A percentile compares a stretch with the other conserved stretches of the same genome.
Evolutionary conservation across 148 eudicot genomes (phyloP).

Genomic region (Vaccinium corymbosum): DNA sequence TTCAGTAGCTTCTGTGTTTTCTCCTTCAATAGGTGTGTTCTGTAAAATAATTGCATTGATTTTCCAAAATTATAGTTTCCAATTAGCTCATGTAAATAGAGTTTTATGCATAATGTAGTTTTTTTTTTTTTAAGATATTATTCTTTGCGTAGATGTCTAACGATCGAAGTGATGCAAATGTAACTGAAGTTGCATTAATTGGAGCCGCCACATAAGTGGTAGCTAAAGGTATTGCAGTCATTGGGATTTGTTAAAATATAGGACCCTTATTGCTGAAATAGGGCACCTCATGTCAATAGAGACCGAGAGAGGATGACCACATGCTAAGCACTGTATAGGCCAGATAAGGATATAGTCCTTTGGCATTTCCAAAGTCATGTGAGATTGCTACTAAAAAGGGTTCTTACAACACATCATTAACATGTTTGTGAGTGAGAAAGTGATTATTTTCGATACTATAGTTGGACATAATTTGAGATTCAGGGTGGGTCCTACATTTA

Average conservation of each 20-base stretch:
- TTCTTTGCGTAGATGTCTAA: background rate
- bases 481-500: background rate
- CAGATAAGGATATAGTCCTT: background rate
- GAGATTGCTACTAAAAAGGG: background rate
- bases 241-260: background rate
- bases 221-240: background rate
- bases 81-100: background rate
- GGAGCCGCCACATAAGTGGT: background rate
- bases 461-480: background rate
- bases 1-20: background rate
- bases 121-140: background rate
- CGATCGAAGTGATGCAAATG: background rate
- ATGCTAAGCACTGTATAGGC: background rate
- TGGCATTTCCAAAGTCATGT: background rate
- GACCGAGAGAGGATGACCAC: background rate
- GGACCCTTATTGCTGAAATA: background rate
- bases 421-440: background rate
- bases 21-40: background rate
- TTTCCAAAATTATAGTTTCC: background rate
- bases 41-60: background rate
- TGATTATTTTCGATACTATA: background rate
- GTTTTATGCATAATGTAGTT: background rate
- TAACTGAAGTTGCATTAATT: background rate
- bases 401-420: background rate
- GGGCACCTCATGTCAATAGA: background rate